Evolutionary conservation across 176 grass and related monocot genomes (phyloP).

Genomic region (Melocanna baccifera): DNA sequence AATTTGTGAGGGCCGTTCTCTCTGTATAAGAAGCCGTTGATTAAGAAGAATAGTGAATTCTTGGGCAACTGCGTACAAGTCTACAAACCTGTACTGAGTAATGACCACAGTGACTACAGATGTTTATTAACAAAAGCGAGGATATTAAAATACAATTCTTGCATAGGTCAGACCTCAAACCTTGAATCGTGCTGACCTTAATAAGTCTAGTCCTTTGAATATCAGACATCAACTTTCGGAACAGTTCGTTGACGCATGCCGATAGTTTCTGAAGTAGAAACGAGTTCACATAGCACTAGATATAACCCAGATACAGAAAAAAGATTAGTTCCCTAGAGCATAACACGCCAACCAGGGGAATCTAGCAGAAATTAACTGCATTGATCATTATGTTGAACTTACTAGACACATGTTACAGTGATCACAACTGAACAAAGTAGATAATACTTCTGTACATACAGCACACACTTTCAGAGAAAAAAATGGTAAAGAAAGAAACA

Average conservation of each 20-base stretch:
- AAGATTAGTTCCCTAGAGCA: not conserved
- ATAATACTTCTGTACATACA: not conserved
- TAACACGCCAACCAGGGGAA: not conserved
- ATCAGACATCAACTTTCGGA: not conserved
- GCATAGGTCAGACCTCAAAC: not conserved
- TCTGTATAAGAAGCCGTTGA: too few species aligned
- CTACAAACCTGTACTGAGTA: not conserved
- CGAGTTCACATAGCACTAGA: not conserved
- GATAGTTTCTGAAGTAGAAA: not conserved
- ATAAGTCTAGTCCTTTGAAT: not conserved
- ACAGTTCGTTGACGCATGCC: not conserved
- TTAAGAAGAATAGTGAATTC: too few species aligned
- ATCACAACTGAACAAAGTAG: not conserved
- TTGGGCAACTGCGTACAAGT: too few species aligned
- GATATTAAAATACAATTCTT: not conserved
- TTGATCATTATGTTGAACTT: not conserved
- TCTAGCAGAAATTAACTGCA: not conserved
- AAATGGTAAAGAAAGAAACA: not conserved
- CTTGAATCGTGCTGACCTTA: not conserved
- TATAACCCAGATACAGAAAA: not conserved
- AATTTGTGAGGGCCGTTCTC: too few species aligned
- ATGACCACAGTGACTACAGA: not conserved
- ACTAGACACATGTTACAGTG: not conserved
- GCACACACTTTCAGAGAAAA: conserved; percentile 2
- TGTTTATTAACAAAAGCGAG: not conserved